These are phyloP conservation scores for Amanita polypyramis DNA, from an alignment of 768 basidiomycete genomes.

Conservation along the genomic window DNA sequence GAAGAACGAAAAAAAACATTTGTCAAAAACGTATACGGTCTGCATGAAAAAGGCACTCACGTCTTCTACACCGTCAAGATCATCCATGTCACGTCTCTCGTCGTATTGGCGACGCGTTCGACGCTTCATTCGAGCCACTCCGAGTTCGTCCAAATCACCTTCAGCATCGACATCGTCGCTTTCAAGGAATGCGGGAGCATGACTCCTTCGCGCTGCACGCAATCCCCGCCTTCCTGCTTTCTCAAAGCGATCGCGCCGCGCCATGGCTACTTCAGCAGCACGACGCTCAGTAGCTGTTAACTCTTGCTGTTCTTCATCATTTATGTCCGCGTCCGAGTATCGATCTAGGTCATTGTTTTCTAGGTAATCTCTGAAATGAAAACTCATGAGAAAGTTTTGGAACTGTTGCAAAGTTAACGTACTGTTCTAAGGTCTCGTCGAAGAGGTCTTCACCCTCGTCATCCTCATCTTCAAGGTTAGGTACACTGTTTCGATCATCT, in stretches of 20 bases:
- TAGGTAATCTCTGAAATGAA: slow-evolving; percentile 63
- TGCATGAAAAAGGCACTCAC: slow-evolving; percentile 34
- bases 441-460: slow-evolving; percentile 95
- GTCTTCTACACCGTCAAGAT: slow-evolving; percentile 83
- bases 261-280: slow-evolving; percentile 82
- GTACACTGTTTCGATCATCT: slow-evolving; percentile 58
- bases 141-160: slow-evolving; percentile 58
- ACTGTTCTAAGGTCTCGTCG: slow-evolving; percentile 70
- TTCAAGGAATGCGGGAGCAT: slow-evolving; percentile 81
- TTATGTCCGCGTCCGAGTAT: slow-evolving; percentile 81
- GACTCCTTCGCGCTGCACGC: slow-evolving; percentile 68
- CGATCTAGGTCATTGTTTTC: slow-evolving; percentile 72
- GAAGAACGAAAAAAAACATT: too few relatives aligned
- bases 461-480: slow-evolving; percentile 57
- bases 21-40: neutral
- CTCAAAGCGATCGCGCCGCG: slow-evolving; percentile 71
- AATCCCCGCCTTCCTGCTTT: slow-evolving; percentile 55
- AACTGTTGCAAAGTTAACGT: slow-evolving; percentile 14
- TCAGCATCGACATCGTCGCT: slow-evolving; percentile 75
- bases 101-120: slow-evolving; percentile 90
- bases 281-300: slow-evolving; percentile 63
- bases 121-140: slow-evolving; percentile 62
- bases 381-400: slow-evolving; percentile 8
- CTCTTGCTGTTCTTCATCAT: slow-evolving; percentile 68
- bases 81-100: slow-evolving; percentile 83